phyloP scores from a whole-genome alignment of 768 basidiomycete genomes.

The Russula lepida region DNA sequence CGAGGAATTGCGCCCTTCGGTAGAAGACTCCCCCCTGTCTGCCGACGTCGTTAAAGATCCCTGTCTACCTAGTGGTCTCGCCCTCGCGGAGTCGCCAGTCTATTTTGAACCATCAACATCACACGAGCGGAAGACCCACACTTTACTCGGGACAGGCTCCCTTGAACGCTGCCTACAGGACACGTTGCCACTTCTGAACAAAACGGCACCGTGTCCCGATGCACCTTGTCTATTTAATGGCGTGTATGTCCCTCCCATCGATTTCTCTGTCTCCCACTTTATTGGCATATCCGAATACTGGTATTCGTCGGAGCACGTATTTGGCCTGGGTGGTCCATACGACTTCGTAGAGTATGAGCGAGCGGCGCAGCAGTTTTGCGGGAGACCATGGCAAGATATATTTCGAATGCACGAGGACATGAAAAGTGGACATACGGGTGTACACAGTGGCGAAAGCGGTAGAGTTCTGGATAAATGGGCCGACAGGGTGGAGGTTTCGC shows the following conservation, averaged over 20 bases:
- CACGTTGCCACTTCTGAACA: conserved; percentile 76
- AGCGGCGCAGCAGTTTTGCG: conserved; percentile 81
- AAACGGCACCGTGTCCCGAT: conserved; percentile 72
- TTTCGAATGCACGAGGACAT: conserved; percentile 53
- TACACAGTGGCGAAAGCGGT: conserved; percentile 61
- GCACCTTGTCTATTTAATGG: conserved; percentile 90
- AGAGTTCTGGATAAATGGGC: conserved; percentile 58
- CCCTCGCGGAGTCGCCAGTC: conserved; percentile 49
- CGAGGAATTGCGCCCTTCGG: conserved; percentile 33
- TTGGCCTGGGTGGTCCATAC: conserved; percentile 90
- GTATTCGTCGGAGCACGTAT: conserved; percentile 98
- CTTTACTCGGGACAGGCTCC: conserved; percentile 77
- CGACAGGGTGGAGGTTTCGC: conserved; percentile 66
- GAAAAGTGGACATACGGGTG: conserved; percentile 37
- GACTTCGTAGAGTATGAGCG: conserved; percentile 95
- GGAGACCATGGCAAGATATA: conserved; percentile 69
- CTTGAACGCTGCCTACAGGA: conserved; percentile 75
- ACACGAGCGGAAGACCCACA: conserved; percentile 47
- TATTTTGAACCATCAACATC: conserved; percentile 32
- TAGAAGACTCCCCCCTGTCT: conserved; percentile 17
- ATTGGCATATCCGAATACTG: conserved; percentile 99
- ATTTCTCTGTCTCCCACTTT: conserved; percentile 88
- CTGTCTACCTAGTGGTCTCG: conserved; percentile 76
- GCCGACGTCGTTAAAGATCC: conserved; percentile 62
- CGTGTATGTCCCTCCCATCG: conserved; percentile 86